Evolutionary conservation across 2,329 filamentous ascomycete genomes (phyloP).

Genomic region (Aspergillus sp.): DNA sequence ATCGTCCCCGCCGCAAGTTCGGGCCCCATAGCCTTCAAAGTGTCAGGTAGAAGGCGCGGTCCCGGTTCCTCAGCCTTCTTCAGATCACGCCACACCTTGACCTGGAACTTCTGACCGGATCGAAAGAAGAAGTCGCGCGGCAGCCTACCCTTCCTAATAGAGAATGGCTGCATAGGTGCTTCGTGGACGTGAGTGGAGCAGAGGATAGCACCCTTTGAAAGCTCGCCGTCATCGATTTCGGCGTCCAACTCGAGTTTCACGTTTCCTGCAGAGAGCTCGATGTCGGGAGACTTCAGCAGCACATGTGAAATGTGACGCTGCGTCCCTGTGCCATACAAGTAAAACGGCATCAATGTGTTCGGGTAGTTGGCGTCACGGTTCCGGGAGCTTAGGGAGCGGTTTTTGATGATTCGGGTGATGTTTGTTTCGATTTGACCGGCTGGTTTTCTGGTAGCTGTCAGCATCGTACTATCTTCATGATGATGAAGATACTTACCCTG

Average conservation of each 20-base stretch:
- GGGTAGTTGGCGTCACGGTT: slow-evolving; percentile 39
- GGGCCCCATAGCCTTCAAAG: background rate
- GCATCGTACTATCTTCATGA: background rate
- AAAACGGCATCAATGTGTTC: slow-evolving; percentile 42
- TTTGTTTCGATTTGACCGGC: slow-evolving; percentile 18
- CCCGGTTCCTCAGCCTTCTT: background rate
- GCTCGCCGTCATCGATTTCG: no score
- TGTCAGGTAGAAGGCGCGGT: background rate
- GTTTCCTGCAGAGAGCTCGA: slow-evolving; percentile 30
- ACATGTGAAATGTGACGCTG: slow-evolving; percentile 47
- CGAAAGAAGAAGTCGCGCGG: slow-evolving; percentile 34
- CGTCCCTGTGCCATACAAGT: slow-evolving; percentile 41
- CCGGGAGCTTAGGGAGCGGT: slow-evolving; percentile 37
- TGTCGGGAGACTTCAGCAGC: slow-evolving; percentile 45
- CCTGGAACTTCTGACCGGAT: slow-evolving; percentile 24
- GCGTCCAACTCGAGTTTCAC: background rate
- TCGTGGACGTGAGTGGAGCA: slow-evolving; percentile 35
- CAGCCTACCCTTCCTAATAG: slow-evolving; percentile 18
- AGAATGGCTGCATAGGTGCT: slow-evolving; percentile 41
- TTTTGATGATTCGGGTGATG: slow-evolving; percentile 19
- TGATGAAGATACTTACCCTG: background rate
- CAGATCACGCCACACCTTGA: slow-evolving; percentile 31
- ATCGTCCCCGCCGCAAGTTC: slow-evolving; percentile 5
- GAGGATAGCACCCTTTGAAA: slow-evolving; percentile 26
- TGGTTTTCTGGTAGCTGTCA: background rate